A percentile compares a stretch with the other conserved stretches of the same genome.
phyloP scores from a whole-genome alignment of 257 asterid species.

The Fraxinus pennsylvanica region DNA sequence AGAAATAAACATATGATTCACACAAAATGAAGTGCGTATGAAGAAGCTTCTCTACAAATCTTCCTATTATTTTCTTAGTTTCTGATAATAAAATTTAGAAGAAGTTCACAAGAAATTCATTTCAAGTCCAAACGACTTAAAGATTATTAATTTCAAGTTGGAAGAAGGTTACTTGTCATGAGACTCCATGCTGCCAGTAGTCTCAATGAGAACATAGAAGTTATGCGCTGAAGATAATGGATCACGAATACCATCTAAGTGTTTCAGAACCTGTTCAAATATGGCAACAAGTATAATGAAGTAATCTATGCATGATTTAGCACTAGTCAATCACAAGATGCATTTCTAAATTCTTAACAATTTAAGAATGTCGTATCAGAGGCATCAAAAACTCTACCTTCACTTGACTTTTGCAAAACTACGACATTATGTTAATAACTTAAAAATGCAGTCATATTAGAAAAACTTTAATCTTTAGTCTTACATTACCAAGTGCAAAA shows the following conservation, averaged over 20 bases:
- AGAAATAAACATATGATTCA: background rate
- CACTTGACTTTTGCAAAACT: background rate
- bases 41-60: background rate
- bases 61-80: background rate
- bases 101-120: slow-evolving; percentile 11
- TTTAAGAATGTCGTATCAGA: background rate
- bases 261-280: slow-evolving; percentile 74
- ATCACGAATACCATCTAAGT: slow-evolving; percentile 90
- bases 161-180: slow-evolving; percentile 75
- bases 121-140: slow-evolving; percentile 19
- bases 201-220: slow-evolving; percentile 90
- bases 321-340: slow-evolving; percentile 4
- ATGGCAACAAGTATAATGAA: slow-evolving; percentile 21
- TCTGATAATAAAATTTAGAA: background rate
- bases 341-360: background rate
- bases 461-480: background rate
- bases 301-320: slow-evolving; percentile 20
- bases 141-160: slow-evolving; percentile 28
- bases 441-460: background rate
- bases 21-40: background rate
- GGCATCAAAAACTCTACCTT: background rate
- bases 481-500: background rate
- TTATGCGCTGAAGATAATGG: slow-evolving; percentile 81
- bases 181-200: slow-evolving; percentile 88
- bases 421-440: background rate